These are phyloP conservation scores for Kernera saxatilis DNA, from an alignment of 345 rosid species.

Conservation along the genomic window DNA sequence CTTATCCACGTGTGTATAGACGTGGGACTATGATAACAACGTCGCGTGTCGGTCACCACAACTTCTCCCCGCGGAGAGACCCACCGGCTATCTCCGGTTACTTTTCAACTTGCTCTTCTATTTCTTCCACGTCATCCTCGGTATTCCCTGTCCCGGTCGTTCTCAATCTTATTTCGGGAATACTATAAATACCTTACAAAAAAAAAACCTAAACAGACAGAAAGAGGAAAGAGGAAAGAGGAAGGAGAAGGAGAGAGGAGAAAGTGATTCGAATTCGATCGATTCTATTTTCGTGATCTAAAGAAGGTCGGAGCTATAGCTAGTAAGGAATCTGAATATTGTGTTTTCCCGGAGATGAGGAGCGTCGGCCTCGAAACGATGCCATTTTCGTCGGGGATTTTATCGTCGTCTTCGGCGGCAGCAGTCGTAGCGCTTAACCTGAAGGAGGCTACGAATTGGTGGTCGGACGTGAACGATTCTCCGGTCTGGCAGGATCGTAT, in stretches of 20 bases:
- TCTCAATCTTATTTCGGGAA: neutral
- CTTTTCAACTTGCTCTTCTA: neutral
- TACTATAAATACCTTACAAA: neutral
- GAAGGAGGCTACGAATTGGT: slow-evolving; percentile 37
- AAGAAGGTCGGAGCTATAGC: neutral
- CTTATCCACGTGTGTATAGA: neutral
- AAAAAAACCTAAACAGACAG: neutral
- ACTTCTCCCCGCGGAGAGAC: neutral
- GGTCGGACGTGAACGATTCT: slow-evolving; percentile 49
- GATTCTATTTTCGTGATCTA: slow-evolving; percentile 10
- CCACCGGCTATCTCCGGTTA: slow-evolving; percentile 15
- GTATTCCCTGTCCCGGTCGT: slow-evolving; percentile 8
- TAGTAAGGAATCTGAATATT: neutral
- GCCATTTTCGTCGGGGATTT: slow-evolving; percentile 11
- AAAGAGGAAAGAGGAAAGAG: neutral
- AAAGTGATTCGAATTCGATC: slow-evolving; percentile 26
- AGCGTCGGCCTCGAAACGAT: slow-evolving; percentile 12
- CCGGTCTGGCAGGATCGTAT: slow-evolving; percentile 52
- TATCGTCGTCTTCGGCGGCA: slow-evolving; percentile 8
- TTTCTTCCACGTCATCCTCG: slow-evolving; percentile 15
- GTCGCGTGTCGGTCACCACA: slow-evolving; percentile 16
- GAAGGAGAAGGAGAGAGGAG: slow-evolving; percentile 23
- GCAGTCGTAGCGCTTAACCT: slow-evolving; percentile 21
- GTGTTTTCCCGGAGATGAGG: slow-evolving; percentile 7
- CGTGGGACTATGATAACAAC: neutral